These are phyloP conservation scores for Bacidia rubella DNA, from an alignment of 495 filamentous ascomycete species.

Conservation along the genomic window DNA sequence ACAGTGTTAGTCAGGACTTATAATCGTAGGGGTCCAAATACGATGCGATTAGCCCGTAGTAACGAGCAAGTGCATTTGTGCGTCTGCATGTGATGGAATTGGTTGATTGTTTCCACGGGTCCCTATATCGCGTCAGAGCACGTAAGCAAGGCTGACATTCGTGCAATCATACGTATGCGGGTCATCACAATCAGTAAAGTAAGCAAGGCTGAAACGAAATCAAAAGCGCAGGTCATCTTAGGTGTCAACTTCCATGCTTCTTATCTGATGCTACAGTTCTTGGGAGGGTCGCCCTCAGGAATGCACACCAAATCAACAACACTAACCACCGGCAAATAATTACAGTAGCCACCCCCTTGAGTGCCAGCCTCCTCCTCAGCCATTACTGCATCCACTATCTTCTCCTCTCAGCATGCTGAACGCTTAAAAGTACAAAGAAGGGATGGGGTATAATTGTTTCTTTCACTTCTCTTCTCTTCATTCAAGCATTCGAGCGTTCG, in stretches of 20 bases:
- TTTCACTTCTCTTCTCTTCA: background rate
- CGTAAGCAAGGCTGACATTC: too few species aligned
- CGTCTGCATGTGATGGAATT: too few species aligned
- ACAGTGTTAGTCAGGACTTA: too few species aligned
- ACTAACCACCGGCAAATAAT: background rate
- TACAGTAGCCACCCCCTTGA: background rate
- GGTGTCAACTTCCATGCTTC: background rate
- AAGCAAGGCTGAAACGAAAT: background rate
- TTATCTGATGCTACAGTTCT: background rate
- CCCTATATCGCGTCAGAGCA: too few species aligned
- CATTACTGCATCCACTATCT: background rate
- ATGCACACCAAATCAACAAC: background rate
- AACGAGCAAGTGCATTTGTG: too few species aligned
- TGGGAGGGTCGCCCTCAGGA: too few species aligned
- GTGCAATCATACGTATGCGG: too few species aligned
- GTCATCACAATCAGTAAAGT: too few species aligned
- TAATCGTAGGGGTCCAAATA: too few species aligned
- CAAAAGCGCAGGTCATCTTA: background rate
- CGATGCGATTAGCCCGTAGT: too few species aligned
- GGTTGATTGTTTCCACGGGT: too few species aligned
- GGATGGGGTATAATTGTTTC: background rate
- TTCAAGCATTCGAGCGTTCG: background rate
- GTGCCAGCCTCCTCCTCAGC: background rate
- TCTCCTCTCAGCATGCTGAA: background rate
- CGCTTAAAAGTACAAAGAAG: background rate